Conservation (phyloP, 805 yeast genomes). For the Candida nitratophila region DNA sequence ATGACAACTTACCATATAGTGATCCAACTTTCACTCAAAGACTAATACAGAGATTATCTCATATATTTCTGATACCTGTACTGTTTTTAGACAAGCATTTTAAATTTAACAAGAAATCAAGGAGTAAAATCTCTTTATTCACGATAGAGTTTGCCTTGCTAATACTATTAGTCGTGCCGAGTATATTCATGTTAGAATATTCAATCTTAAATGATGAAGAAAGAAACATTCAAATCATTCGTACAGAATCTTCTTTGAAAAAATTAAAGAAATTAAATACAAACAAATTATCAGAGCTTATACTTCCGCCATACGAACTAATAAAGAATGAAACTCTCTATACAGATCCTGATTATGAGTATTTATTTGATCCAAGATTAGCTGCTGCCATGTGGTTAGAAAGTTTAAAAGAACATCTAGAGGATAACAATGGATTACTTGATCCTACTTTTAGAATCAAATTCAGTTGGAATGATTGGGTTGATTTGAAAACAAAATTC, state of each 20-base stretch:
- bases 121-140: slow-evolving; percentile 9
- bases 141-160: slow-evolving; percentile 9
- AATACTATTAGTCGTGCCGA: slow-evolving; percentile 10
- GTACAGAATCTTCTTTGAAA: slow-evolving; percentile 7
- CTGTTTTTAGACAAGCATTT: neutral
- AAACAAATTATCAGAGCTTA: slow-evolving; percentile 37
- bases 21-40: no score
- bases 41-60: neutral
- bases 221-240: slow-evolving; percentile 7
- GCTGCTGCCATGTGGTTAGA: slow-evolving; percentile 23
- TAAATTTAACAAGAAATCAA: slow-evolving; percentile 2
- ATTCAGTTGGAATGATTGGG: slow-evolving; percentile 28
- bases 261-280: slow-evolving; percentile 9
- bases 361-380: slow-evolving; percentile 25
- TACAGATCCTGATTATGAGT: neutral
- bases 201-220: slow-evolving; percentile 5
- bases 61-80: neutral
- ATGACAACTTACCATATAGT: neutral
- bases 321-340: neutral
- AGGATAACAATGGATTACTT: slow-evolving; percentile 10
- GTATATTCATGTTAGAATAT: slow-evolving; percentile 11
- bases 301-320: slow-evolving; percentile 48
- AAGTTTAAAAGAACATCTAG: slow-evolving; percentile 10
- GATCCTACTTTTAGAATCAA: slow-evolving; percentile 21
- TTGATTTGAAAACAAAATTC: slow-evolving; percentile 17